A percentile compares a stretch with the other conserved stretches of the same genome.
phyloP scores from a whole-genome alignment of 129 eudicot genomes.

The Ambrosia trifida region DNA sequence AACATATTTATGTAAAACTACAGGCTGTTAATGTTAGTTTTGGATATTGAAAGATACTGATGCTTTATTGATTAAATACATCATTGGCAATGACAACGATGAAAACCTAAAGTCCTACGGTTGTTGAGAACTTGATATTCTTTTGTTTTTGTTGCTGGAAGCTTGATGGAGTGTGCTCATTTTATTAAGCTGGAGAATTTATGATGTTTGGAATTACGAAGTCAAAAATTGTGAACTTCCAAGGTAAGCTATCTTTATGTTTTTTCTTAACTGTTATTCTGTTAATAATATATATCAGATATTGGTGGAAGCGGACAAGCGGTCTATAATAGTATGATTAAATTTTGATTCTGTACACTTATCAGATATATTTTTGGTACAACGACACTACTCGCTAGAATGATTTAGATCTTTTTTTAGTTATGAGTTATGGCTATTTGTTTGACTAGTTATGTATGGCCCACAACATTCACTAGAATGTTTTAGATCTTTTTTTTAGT shows the following conservation, averaged over 20 bases:
- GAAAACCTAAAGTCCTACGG: not conserved
- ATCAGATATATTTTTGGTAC: not conserved
- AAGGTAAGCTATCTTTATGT: not conserved
- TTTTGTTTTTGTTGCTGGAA: not conserved
- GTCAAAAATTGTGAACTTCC: not conserved
- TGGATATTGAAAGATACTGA: not conserved
- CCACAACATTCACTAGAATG: not conserved
- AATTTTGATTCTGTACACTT: not conserved
- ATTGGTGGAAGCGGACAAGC: not conserved
- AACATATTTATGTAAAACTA: not conserved
- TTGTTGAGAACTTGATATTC: not conserved
- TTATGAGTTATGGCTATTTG: not conserved
- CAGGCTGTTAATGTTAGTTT: conserved; percentile 1
- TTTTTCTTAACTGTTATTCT: not conserved
- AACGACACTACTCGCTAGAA: not conserved
- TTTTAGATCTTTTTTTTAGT: too few relatives aligned
- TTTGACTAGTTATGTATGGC: not conserved
- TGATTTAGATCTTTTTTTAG: not conserved
- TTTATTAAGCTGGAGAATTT: not conserved
- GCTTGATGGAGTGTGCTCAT: not conserved
- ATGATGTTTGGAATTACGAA: not conserved
- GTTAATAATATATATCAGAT: not conserved
- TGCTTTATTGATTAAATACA: not conserved
- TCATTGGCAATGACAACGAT: not conserved
- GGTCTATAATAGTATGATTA: not conserved